A percentile compares a stretch with the other conserved stretches of the same genome.
These are phyloP conservation scores for Isochrysis galbana DNA, from an alignment of 78 protist genomes.

Conservation along the genomic window DNA sequence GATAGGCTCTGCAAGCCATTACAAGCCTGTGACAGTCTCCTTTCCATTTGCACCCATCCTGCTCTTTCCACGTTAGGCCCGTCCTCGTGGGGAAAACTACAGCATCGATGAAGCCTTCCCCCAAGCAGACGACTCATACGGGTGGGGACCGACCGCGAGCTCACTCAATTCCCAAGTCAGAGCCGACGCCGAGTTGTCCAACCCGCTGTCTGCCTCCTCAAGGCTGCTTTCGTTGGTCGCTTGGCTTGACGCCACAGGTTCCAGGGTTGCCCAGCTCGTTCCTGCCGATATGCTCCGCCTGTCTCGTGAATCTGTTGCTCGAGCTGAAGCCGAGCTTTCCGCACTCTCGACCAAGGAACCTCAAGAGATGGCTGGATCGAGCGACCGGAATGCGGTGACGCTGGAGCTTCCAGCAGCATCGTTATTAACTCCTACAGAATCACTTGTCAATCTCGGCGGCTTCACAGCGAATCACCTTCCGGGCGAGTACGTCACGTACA, in stretches of 20 bases:
- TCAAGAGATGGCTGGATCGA: too few relatives aligned
- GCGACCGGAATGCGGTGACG: too few relatives aligned
- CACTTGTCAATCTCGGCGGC: not conserved
- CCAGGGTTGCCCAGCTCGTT: not conserved
- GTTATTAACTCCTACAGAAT: not conserved
- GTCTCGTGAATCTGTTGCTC: not conserved
- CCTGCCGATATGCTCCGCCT: slow-evolving; percentile 7
- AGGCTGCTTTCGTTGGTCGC: not conserved
- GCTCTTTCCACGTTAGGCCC: too few relatives aligned
- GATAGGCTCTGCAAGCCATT: not conserved
- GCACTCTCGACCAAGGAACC: too few relatives aligned
- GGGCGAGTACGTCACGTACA: not conserved
- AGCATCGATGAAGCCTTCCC: not conserved
- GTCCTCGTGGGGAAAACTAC: not conserved
- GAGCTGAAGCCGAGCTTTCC: not conserved
- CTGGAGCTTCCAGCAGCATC: not conserved
- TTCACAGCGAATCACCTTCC: not conserved
- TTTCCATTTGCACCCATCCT: too few relatives aligned
- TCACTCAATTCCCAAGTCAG: not conserved
- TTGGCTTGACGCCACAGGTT: not conserved
- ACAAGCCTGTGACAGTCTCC: too few relatives aligned
- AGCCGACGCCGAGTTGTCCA: too few relatives aligned
- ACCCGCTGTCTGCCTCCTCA: not conserved
- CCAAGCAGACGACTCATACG: not conserved
- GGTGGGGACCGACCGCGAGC: slow-evolving; percentile 10